These are phyloP conservation scores for Dissophora ornata DNA, from an alignment of 192 early-diverging fungal genomes.

Conservation along the genomic window DNA sequence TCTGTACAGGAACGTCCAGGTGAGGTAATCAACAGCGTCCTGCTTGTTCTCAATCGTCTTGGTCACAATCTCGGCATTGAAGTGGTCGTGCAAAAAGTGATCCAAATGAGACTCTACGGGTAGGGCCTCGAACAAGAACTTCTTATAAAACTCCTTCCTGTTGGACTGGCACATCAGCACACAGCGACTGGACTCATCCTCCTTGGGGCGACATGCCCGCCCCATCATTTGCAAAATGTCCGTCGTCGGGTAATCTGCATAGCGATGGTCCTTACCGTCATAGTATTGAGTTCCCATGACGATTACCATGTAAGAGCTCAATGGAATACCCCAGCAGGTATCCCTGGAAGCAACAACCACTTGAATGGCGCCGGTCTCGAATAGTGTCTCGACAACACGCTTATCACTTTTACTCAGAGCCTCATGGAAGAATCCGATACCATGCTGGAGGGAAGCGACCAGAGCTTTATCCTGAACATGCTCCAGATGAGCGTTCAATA, in stretches of 20 bases:
- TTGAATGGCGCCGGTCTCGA: slow-evolving; percentile 80
- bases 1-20: slow-evolving; percentile 98
- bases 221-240: slow-evolving; percentile 99
- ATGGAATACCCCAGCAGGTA: slow-evolving; percentile 91
- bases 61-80: slow-evolving; percentile 96
- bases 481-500: slow-evolving; percentile 68
- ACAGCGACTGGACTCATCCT: slow-evolving; percentile 77
- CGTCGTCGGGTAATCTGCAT: slow-evolving; percentile 94
- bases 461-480: slow-evolving; percentile 81
- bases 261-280: slow-evolving; percentile 94
- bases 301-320: slow-evolving; percentile 86
- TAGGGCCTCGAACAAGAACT: slow-evolving; percentile 95
- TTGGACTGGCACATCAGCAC: slow-evolving; percentile 94
- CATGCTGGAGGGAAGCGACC: slow-evolving; percentile 74
- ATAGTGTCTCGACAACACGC: slow-evolving; percentile 78
- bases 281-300: slow-evolving; percentile 98
- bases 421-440: slow-evolving; percentile 95
- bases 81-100: slow-evolving; percentile 94
- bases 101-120: slow-evolving; percentile 97
- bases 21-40: slow-evolving; percentile 98
- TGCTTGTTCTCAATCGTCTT: slow-evolving; percentile 97
- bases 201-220: slow-evolving; percentile 76
- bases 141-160: slow-evolving; percentile 98
- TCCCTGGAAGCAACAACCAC: slow-evolving; percentile 92
- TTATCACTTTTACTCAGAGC: slow-evolving; percentile 82